Evolutionary conservation across 2,329 filamentous ascomycete species (phyloP), one percentile per base, ranked within the genome.

Genomic region (Alternaria postmessia): DNA sequence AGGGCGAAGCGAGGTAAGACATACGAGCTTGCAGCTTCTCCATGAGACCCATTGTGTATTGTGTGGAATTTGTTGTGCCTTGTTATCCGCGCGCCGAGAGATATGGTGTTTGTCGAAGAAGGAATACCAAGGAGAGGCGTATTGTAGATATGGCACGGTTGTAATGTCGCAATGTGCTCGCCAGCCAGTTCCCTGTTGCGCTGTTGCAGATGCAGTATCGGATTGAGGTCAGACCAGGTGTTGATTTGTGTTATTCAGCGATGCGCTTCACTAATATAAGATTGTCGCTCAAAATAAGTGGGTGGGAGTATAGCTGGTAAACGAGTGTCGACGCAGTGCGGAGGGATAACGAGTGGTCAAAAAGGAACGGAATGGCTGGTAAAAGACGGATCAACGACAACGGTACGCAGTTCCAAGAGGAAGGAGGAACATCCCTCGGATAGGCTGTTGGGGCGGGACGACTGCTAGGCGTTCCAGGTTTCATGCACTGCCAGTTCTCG

Each of bases 1-100:
- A 14, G n/a, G 52, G 43, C 36, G 49, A 51, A 48, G 51, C 44
- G 56, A 57, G 47, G 55, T 49, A 57, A 43, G 55, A 64, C 77
- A 57, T 75, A 79, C 77, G 78, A 56, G 76, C 74, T 73, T 79
- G 77, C n/a, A 79, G 66, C 57, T 78, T 79, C 53, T 79, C 77
- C 57, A 79, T 65, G 59, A 79, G 63, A 65, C 77, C 76, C 77
- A 79, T 79, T 44, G 54, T 75, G 73, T 60, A 48, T 59, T 57
- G 42, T 64, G 55, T 60, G 42, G 12, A 42, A 47, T 51, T 46
- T 47, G n/a, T 60, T 24, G 39, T 42, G 51, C 43, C 34, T 56
- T 36, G 28, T 9, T 39, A 26, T 54, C 18, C 34, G 52, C 57
- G 55, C 42, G 61, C 51, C 49, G 61, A 61, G 62, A 22, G 28